Evolutionary conservation across 805 yeast genomes (phyloP).

Genomic region (Candida nemodendra): DNA sequence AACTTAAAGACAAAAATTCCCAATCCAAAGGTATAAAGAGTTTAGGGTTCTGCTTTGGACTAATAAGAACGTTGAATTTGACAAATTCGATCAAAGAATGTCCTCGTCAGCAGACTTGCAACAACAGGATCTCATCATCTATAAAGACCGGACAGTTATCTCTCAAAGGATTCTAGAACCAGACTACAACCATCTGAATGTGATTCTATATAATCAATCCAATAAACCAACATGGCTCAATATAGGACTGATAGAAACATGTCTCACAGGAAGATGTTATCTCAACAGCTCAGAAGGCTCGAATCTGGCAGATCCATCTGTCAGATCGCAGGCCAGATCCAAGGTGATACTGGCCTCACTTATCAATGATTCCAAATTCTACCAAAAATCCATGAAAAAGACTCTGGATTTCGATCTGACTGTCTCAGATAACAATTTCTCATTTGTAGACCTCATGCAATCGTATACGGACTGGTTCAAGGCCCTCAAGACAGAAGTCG

Average conservation of each 20-base stretch:
- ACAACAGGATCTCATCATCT: conserved; percentile 58
- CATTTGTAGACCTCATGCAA: conserved; percentile 40
- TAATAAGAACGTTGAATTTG: too few relatives aligned
- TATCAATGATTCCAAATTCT: conserved; percentile 20
- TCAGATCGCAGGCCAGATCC: conserved; percentile 21
- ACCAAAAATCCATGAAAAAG: conserved; percentile 34
- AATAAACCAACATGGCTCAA: conserved; percentile 67
- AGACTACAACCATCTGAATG: conserved; percentile 27
- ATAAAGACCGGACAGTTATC: conserved; percentile 48
- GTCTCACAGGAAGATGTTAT: conserved; percentile 45
- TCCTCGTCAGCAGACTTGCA: conserved; percentile 35
- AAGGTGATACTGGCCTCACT: conserved; percentile 39
- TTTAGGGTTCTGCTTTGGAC: too few relatives aligned
- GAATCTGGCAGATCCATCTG: background rate
- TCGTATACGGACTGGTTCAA: conserved; percentile 33
- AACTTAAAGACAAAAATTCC: too few relatives aligned
- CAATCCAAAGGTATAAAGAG: too few relatives aligned
- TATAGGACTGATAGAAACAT: conserved; percentile 52
- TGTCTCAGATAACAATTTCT: conserved; percentile 32
- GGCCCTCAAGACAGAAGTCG: conserved; percentile 6
- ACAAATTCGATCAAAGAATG: too few relatives aligned
- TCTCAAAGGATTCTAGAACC: conserved; percentile 25
- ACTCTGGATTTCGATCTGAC: conserved; percentile 39
- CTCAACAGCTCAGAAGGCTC: conserved; percentile 27
- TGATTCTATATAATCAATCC: conserved; percentile 45